Conservation (phyloP, 2,329 filamentous ascomycete genomes). For the Aspergillus sp. region DNA sequence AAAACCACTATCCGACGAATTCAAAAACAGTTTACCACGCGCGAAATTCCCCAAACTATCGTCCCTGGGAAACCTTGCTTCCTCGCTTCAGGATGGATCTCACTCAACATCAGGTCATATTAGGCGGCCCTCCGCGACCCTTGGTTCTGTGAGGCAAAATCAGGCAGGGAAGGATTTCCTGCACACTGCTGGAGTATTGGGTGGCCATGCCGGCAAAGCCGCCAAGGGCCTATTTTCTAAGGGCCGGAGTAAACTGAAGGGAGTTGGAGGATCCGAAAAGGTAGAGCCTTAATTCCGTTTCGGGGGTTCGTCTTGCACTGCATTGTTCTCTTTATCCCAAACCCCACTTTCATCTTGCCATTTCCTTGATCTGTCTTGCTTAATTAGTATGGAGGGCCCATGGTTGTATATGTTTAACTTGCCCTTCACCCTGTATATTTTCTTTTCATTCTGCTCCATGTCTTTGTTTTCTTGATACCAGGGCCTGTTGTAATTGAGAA, state of each 20-base stretch:
- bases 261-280: slow-evolving; percentile 70
- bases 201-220: slow-evolving; percentile 71
- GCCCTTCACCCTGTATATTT: neutral
- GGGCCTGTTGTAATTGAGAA: slow-evolving; percentile 27
- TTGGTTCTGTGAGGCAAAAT: slow-evolving; percentile 50
- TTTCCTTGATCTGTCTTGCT: slow-evolving; percentile 1
- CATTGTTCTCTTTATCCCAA: slow-evolving; percentile 6
- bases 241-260: slow-evolving; percentile 78
- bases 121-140: slow-evolving; percentile 36
- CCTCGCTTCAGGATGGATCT: slow-evolving; percentile 30
- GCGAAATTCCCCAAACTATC: slow-evolving; percentile 44
- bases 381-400: neutral
- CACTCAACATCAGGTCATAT: slow-evolving; percentile 34
- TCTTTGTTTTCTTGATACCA: slow-evolving; percentile 26
- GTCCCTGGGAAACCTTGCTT: slow-evolving; percentile 29
- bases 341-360: slow-evolving; percentile 9
- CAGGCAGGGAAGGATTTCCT: slow-evolving; percentile 84
- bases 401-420: slow-evolving; percentile 1
- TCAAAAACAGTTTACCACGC: slow-evolving; percentile 32
- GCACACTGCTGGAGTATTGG: slow-evolving; percentile 72
- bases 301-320: slow-evolving; percentile 21
- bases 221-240: slow-evolving; percentile 91
- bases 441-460: neutral
- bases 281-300: slow-evolving; percentile 70
- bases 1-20: slow-evolving; percentile 28